Evolutionary conservation across 164 flowering plant species (phyloP).

Genomic region (Aristolochia californica): DNA sequence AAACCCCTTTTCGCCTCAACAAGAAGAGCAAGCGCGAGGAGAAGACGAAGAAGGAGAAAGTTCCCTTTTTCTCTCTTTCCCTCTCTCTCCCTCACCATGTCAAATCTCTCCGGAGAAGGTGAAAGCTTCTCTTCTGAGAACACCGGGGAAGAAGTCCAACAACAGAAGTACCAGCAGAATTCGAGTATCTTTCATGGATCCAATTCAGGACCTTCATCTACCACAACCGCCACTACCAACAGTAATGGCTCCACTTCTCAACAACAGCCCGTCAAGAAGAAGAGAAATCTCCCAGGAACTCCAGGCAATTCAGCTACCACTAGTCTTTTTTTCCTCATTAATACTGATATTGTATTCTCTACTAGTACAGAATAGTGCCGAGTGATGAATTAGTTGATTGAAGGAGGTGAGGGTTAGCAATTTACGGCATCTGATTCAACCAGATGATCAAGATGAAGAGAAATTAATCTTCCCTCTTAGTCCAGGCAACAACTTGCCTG

Average conservation of each 20-base stretch:
- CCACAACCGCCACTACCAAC: conserved; percentile 15
- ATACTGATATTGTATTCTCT: no score
- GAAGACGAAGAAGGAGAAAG: conserved; percentile 5
- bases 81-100: conserved; percentile 26
- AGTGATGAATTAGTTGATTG: no score
- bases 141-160: conserved; percentile 34
- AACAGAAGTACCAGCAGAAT: conserved; percentile 10
- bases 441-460: no score
- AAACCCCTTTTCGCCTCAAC: conserved; percentile 6
- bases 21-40: conserved; percentile 5
- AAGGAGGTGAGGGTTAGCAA: no score
- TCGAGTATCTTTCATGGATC: conserved; percentile 25
- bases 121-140: conserved; percentile 65
- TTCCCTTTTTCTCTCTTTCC: no score
- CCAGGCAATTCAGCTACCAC: conserved; percentile 49
- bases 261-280: conserved; percentile 46
- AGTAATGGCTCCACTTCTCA: conserved; percentile 34
- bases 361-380: no score
- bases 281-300: conserved; percentile 75
- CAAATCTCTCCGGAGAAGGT: conserved; percentile 61
- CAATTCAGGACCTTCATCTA: conserved; percentile 10
- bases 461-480: no score
- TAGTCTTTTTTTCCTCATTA: not conserved
- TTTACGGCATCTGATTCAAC: no score
- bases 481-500: no score